These are phyloP conservation scores for Cubamyces lactineus DNA, from an alignment of 768 basidiomycete species.

Conservation along the genomic window DNA sequence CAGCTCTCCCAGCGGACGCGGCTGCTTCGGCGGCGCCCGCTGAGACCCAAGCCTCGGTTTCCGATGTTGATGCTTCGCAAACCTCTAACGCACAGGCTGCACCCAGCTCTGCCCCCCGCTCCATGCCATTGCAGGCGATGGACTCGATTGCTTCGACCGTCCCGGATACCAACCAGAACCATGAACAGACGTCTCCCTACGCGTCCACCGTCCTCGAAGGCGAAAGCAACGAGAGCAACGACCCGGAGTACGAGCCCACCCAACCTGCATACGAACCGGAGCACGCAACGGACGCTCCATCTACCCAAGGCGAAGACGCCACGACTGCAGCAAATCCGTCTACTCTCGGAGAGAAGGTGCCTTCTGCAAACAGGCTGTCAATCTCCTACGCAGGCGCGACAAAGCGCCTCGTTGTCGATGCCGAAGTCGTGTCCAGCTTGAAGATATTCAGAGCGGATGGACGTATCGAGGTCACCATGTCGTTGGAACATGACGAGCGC, in stretches of 20 bases:
- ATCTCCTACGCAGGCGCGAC: slow-evolving; percentile 93
- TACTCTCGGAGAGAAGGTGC: slow-evolving; percentile 42
- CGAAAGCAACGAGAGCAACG: slow-evolving; percentile 8
- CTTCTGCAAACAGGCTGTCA: slow-evolving; percentile 86
- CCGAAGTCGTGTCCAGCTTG: slow-evolving; percentile 81
- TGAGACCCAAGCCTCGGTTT: slow-evolving; percentile 46
- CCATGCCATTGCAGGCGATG: slow-evolving; percentile 43
- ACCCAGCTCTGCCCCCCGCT: slow-evolving; percentile 31
- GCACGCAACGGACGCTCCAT: slow-evolving; percentile 6
- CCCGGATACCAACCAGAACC: slow-evolving; percentile 46
- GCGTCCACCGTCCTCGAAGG: slow-evolving; percentile 27
- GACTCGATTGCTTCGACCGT: slow-evolving; percentile 58
- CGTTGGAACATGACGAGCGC: slow-evolving; percentile 56
- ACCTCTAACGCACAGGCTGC: slow-evolving; percentile 22
- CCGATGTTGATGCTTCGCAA: slow-evolving; percentile 46
- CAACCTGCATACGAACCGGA: slow-evolving; percentile 22
- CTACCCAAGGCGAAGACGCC: neutral
- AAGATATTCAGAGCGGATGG: slow-evolving; percentile 82
- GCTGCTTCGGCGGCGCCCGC: slow-evolving; percentile 52
- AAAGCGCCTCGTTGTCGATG: slow-evolving; percentile 85
- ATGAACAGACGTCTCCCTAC: slow-evolving; percentile 20
- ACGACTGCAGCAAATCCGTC: slow-evolving; percentile 21
- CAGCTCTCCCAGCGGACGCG: slow-evolving; percentile 38
- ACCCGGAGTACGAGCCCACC: slow-evolving; percentile 19
- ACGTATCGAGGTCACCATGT: slow-evolving; percentile 80